Evolutionary conservation across 768 basidiomycete genomes (phyloP).

Genomic region (Exidia glandulosa): DNA sequence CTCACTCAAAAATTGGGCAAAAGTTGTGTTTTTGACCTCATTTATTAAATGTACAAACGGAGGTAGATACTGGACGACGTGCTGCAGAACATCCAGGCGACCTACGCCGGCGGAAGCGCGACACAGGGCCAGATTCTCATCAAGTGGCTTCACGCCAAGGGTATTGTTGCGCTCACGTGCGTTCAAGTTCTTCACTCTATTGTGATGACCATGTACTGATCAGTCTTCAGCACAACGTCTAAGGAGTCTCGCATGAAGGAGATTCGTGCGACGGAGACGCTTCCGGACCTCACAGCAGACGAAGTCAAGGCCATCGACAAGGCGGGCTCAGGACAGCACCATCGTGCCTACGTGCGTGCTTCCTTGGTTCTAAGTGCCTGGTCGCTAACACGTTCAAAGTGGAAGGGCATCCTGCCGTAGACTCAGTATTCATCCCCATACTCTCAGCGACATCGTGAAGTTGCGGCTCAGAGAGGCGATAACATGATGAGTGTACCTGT

Average conservation of each 20-base stretch:
- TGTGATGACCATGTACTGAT: background rate
- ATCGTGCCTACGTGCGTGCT: conserved; percentile 5
- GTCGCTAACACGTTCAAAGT: no score
- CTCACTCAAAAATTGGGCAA: no score
- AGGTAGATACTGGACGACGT: no score
- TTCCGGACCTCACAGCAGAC: conserved; percentile 15
- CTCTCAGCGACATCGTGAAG: no score
- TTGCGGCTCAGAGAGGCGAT: no score
- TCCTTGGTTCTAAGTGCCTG: no score
- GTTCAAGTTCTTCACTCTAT: conserved; percentile 13
- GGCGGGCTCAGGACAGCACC: conserved; percentile 10
- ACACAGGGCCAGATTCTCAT: conserved; percentile 9
- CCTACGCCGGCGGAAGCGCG: background rate
- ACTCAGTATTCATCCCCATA: no score
- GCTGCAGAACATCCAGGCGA: conserved; percentile 18
- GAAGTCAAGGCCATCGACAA: conserved; percentile 12
- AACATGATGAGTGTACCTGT: no score
- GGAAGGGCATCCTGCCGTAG: no score
- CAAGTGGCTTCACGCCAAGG: conserved; percentile 14
- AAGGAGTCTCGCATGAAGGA: conserved; percentile 23
- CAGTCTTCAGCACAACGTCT: conserved; percentile 19
- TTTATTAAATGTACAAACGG: no score
- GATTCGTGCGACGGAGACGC: conserved; percentile 10
- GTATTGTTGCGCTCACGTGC: conserved; percentile 23
- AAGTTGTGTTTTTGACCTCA: no score